Evolutionary conservation across 495 filamentous ascomycete species (phyloP).

Genomic region (Penicillium canariense): DNA sequence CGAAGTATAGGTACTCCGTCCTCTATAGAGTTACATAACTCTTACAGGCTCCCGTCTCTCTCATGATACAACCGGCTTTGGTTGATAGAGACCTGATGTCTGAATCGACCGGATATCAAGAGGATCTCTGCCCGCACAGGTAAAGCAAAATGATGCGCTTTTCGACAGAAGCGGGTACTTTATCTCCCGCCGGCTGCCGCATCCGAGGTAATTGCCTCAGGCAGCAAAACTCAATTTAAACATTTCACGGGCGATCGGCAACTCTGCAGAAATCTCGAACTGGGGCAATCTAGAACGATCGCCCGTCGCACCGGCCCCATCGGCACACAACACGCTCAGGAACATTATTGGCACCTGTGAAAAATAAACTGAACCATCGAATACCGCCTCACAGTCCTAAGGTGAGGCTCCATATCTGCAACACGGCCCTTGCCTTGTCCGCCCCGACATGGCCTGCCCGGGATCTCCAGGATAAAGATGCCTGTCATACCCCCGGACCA

Average conservation of each 20-base stretch:
- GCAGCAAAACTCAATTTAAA: not conserved
- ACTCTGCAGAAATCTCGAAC: too few relatives aligned
- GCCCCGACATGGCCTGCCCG: not conserved
- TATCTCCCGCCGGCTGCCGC: not conserved
- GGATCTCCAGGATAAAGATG: not conserved
- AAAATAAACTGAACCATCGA: not conserved
- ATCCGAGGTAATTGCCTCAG: not conserved
- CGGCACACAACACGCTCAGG: too few relatives aligned
- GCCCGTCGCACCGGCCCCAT: too few relatives aligned
- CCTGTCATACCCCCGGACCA: not conserved
- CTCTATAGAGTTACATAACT: too few relatives aligned
- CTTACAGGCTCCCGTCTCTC: too few relatives aligned
- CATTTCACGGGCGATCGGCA: too few relatives aligned
- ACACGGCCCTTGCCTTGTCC: not conserved
- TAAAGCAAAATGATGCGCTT: not conserved
- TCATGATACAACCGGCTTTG: too few relatives aligned
- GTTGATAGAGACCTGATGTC: too few relatives aligned
- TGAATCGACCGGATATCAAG: too few relatives aligned
- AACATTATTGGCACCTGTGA: too few relatives aligned
- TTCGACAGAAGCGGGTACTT: not conserved
- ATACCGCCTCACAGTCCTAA: not conserved
- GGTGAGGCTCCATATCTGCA: not conserved
- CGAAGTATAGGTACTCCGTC: too few relatives aligned
- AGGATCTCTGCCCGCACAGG: too few relatives aligned
- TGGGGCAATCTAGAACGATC: not conserved